Evolutionary conservation across 1,284 basidiomycete species (phyloP).

Genomic region (Fomitopsis pinicola): DNA sequence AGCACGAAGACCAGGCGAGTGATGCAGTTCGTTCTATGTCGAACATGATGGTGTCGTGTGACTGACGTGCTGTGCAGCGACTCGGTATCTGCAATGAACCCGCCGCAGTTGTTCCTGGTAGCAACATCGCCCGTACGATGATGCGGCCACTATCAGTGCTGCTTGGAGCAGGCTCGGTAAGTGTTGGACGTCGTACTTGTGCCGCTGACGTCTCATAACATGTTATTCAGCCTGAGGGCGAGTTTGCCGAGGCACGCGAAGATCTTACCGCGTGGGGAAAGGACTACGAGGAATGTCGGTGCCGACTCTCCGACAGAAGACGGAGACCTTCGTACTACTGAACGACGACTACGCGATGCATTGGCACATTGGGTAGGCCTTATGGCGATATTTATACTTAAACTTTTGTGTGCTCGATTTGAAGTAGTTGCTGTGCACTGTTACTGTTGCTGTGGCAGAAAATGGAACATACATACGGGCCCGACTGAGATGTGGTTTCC

Average conservation of each 20-base stretch:
- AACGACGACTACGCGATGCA: too few relatives aligned
- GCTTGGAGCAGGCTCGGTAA: conserved; percentile 90
- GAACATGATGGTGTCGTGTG: conserved; percentile 13
- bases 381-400: too few relatives aligned
- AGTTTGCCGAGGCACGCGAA: conserved; percentile 97
- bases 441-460: too few relatives aligned
- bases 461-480: too few relatives aligned
- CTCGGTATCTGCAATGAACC: conserved; percentile 98
- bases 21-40: conserved; percentile 84
- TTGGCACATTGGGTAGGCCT: too few relatives aligned
- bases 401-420: too few relatives aligned
- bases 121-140: conserved; percentile 94
- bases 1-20: conserved; percentile 97
- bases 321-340: conserved; percentile 47
- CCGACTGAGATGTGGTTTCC: too few relatives aligned
- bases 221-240: conserved; percentile 55
- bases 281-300: conserved; percentile 92
- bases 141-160: conserved; percentile 88
- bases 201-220: not conserved
- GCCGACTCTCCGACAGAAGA: conserved; percentile 78
- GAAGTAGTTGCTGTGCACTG: too few relatives aligned
- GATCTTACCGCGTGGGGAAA: conserved; percentile 97
- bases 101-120: conserved; percentile 85
- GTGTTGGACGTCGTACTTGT: conserved; percentile 13
- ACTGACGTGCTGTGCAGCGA: conserved; percentile 27